phyloP scores from a whole-genome alignment of 1,284 basidiomycete species.

The Volvariella volvacea region DNA sequence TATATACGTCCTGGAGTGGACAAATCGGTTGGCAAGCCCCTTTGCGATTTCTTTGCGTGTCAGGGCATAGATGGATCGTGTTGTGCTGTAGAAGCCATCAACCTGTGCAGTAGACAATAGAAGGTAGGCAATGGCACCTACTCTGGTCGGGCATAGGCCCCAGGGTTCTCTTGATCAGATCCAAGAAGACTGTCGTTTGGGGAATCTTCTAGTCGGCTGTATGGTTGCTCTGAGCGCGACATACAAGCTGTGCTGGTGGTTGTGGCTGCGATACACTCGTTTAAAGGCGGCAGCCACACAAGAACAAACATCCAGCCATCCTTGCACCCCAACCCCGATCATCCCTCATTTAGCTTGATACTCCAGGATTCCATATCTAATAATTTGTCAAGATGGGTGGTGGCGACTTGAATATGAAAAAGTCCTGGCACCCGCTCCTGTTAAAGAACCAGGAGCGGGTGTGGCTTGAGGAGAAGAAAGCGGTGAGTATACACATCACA shows the following conservation, averaged over 20 bases:
- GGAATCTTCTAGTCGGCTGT: no score
- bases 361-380: conserved; percentile 11
- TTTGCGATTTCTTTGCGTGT: conserved; percentile 72
- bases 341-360: no score
- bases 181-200: no score
- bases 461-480: conserved; percentile 97
- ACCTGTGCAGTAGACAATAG: conserved; percentile 1
- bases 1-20: conserved; percentile 77
- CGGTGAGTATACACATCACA: conserved; percentile 44
- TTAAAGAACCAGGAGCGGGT: conserved; percentile 98
- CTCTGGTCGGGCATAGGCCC: neutral
- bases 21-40: conserved; percentile 80
- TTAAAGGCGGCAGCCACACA: neutral
- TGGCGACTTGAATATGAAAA: conserved; percentile 94
- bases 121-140: neutral
- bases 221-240: neutral
- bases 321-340: conserved; percentile 4
- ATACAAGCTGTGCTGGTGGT: neutral
- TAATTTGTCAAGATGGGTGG: conserved; percentile 80
- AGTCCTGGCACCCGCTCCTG: conserved; percentile 98
- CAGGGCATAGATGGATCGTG: conserved; percentile 75
- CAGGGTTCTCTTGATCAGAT: neutral
- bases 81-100: conserved; percentile 37
- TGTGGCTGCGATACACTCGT: neutral
- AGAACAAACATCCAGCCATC: neutral